Evolutionary conservation across 768 basidiomycete genomes (phyloP).

Genomic region (Mycena epipterygia): DNA sequence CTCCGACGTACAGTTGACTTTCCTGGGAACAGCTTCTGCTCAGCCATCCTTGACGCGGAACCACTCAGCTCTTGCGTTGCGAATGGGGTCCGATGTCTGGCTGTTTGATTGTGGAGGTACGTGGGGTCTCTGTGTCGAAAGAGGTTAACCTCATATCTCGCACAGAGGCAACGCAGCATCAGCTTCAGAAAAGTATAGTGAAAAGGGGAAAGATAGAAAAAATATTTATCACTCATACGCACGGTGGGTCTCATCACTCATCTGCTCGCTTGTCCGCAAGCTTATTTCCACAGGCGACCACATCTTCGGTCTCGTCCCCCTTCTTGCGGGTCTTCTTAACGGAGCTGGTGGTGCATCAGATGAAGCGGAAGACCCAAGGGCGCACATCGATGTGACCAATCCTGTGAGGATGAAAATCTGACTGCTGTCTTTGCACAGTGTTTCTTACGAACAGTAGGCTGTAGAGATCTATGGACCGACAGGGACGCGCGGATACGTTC

Average conservation of each 20-base stretch:
- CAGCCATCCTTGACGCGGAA: slow-evolving; percentile 85
- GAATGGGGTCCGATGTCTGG: slow-evolving; percentile 81
- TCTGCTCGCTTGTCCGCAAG: slow-evolving; percentile 73
- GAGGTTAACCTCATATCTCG: not conserved
- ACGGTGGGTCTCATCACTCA: slow-evolving; percentile 94
- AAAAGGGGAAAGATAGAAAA: slow-evolving; percentile 86
- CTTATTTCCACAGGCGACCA: slow-evolving; percentile 74
- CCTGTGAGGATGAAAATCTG: slow-evolving; percentile 47
- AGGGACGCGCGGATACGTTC: slow-evolving; percentile 86
- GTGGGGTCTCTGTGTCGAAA: not conserved
- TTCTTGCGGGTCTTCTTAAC: slow-evolving; percentile 78
- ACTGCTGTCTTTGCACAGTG: not conserved
- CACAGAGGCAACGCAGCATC: slow-evolving; percentile 82
- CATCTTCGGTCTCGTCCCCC: slow-evolving; percentile 80
- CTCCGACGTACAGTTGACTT: slow-evolving; percentile 69
- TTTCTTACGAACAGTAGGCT: slow-evolving; percentile 54
- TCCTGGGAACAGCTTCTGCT: slow-evolving; percentile 87
- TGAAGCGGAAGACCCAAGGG: slow-evolving; percentile 71
- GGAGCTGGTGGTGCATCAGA: slow-evolving; percentile 79
- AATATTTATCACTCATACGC: slow-evolving; percentile 91
- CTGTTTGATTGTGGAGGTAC: slow-evolving; percentile 81
- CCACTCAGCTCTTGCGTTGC: slow-evolving; percentile 80
- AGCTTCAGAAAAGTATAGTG: slow-evolving; percentile 77
- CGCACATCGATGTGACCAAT: slow-evolving; percentile 49
- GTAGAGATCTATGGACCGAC: slow-evolving; percentile 90